These are phyloP conservation scores for Quercus parvula DNA, from an alignment of 306 rosid genomes.

Conservation along the genomic window DNA sequence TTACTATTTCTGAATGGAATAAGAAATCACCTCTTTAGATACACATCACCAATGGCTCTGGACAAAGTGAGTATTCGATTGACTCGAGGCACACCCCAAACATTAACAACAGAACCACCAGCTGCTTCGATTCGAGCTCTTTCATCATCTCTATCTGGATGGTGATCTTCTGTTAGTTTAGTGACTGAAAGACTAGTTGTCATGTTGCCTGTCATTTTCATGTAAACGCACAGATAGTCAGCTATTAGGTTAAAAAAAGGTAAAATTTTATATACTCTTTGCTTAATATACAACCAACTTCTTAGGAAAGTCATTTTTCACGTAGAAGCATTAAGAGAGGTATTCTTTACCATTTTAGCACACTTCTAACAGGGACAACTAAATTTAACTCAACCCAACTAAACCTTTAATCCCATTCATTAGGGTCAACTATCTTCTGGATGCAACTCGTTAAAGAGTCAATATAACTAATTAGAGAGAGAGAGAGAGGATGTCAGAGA, in stretches of 20 bases:
- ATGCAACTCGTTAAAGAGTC: too few species aligned
- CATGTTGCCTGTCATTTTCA: not conserved
- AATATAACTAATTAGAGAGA: too few species aligned
- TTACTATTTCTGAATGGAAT: too few species aligned
- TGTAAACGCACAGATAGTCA: not conserved
- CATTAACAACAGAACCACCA: not conserved
- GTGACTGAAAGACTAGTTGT: not conserved
- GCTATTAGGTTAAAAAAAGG: not conserved
- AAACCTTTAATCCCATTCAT: too few species aligned
- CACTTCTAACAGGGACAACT: too few species aligned
- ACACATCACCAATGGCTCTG: not conserved
- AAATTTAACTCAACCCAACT: too few species aligned
- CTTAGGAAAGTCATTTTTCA: too few species aligned
- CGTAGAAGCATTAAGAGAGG: too few species aligned
- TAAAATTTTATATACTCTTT: not conserved
- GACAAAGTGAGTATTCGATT: conserved; percentile 1
- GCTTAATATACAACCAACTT: not conserved
- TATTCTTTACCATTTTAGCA: too few species aligned
- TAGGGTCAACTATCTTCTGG: too few species aligned
- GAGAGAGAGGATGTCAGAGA: not conserved
- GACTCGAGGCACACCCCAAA: not conserved
- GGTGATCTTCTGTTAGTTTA: not conserved
- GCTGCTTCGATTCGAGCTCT: conserved; percentile 8
- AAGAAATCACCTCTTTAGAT: not conserved
- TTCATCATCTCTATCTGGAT: conserved; percentile 10